Evolutionary conservation across 2,329 filamentous ascomycete genomes (phyloP).

Genomic region (Fusarium guadeloupense): DNA sequence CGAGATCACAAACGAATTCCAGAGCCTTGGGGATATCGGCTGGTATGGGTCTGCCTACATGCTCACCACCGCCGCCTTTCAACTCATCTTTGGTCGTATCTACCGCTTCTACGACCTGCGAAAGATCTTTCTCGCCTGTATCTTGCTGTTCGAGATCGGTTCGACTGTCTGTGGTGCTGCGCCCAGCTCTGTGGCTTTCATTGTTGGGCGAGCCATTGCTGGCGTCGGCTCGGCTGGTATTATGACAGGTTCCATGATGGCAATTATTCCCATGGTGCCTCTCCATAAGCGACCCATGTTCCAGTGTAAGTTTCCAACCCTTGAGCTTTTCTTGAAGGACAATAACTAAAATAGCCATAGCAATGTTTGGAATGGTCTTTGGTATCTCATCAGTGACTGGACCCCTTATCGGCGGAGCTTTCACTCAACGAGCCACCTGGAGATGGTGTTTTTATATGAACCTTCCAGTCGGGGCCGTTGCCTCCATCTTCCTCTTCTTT

Average conservation of each 20-base stretch:
- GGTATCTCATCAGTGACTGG: slow-evolving; percentile 64
- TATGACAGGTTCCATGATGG: slow-evolving; percentile 65
- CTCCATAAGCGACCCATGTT: slow-evolving; percentile 68
- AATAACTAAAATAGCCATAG: slow-evolving; percentile 38
- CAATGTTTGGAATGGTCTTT: slow-evolving; percentile 64
- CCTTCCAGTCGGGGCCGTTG: slow-evolving; percentile 63
- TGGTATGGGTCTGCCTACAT: slow-evolving; percentile 72
- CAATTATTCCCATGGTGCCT: slow-evolving; percentile 67
- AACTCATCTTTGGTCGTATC: slow-evolving; percentile 63
- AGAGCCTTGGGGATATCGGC: slow-evolving; percentile 67
- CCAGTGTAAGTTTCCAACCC: slow-evolving; percentile 50
- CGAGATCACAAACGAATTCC: slow-evolving; percentile 65
- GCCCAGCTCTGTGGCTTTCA: slow-evolving; percentile 62
- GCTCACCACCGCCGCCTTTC: slow-evolving; percentile 65
- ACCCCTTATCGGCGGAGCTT: slow-evolving; percentile 63
- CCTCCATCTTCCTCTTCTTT: slow-evolving; percentile 58
- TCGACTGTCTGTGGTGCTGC: slow-evolving; percentile 65
- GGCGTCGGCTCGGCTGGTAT: slow-evolving; percentile 66
- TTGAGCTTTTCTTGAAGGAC: background rate
- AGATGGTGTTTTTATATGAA: slow-evolving; percentile 70
- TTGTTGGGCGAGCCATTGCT: slow-evolving; percentile 65
- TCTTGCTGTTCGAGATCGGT: slow-evolving; percentile 64
- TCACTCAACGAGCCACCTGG: slow-evolving; percentile 60
- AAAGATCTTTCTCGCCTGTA: slow-evolving; percentile 56
- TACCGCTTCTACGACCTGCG: slow-evolving; percentile 64